Percentiles rank a stretch among this genome's conserved stretches.
Evolutionary conservation across 140 eudicot species (phyloP).

Genomic region (Bidens hawaiensis): DNA sequence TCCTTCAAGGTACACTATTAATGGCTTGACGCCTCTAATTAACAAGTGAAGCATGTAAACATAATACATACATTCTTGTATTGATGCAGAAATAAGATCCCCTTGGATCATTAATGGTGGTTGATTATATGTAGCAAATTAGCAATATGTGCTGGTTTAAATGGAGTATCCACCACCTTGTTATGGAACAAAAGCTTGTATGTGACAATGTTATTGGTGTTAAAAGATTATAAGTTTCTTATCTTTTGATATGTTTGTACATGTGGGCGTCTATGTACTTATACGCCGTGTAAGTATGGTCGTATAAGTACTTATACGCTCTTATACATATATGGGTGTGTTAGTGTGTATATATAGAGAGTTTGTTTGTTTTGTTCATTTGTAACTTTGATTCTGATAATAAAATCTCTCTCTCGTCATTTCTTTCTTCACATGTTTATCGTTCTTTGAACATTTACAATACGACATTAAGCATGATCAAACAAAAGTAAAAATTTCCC

Average conservation of each 20-base stretch:
- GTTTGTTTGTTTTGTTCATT: no score
- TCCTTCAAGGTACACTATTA: constrained; percentile 28
- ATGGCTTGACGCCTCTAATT: background rate
- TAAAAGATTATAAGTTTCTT: background rate
- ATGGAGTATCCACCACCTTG: background rate
- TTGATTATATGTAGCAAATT: background rate
- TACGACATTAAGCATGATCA: no score
- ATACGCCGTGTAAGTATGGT: no score
- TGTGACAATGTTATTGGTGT: background rate
- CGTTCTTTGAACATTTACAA: no score
- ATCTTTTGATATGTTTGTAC: background rate
- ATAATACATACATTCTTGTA: constrained; percentile 4
- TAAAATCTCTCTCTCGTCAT: no score
- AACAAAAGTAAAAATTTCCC: no score
- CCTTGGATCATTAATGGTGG: constrained; percentile 7
- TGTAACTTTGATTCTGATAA: no score
- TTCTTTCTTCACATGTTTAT: no score
- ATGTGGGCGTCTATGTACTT: no score
- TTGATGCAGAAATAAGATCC: constrained; percentile 12
- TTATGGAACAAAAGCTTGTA: constrained; percentile 1
- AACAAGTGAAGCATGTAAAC: background rate
- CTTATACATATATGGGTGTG: no score
- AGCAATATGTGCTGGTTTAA: background rate
- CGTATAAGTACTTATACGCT: no score
- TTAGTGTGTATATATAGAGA: no score